Base-by-base conservation (phyloP, 1,284 basidiomycete species). In the Rhodotorula sp. region DNA sequence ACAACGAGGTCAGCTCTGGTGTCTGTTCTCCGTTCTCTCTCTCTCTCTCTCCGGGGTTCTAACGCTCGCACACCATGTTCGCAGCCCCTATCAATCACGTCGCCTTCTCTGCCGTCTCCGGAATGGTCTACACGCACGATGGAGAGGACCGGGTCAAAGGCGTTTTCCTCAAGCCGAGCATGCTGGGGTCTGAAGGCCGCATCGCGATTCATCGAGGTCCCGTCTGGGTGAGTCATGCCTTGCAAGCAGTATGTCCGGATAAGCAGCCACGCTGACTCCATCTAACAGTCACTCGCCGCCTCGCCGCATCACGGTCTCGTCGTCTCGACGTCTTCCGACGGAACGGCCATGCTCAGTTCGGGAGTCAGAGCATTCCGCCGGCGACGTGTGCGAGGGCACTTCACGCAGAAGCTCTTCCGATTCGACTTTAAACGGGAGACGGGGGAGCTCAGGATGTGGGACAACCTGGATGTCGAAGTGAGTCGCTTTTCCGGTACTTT, bases 271-370 rank as follows among this genome's bases (percentile, higher is more conserved):
- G 19, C 34, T 19, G 18, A 34, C 26, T 50, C 48, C 18, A 4
- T 3, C 19, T 34, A 16, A 26, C 77, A 95, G 92, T 87, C 85
- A 69, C 80, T 95, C 21, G 83, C 84, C 62, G 84, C 87, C 1
- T 95, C 92, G 0, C 90, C 94, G 65, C 91, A 89, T 78, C 94
- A 97, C 78, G 88, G 92, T 10, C 90, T 93, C 78, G 80, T 95
- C 16, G 90, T 90, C 0, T 85, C 90, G 10, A 90, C 88, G 7
- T 88, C 88, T 4, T 87, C 91, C 1, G 93, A 97, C 80, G 95
- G 95, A 1, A 85, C 87, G 1, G 78, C 90, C 85, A 78, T 83
- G 83, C 45, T 80, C 48, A 89, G 89, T 0, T 91, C 90, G 8
- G 90, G 91, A 74, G 83, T 86, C 52, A 81, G 92, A 55, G 84